Evolutionary conservation across 768 basidiomycete genomes (phyloP).

Genomic region (Tricholoma saponaceum): DNA sequence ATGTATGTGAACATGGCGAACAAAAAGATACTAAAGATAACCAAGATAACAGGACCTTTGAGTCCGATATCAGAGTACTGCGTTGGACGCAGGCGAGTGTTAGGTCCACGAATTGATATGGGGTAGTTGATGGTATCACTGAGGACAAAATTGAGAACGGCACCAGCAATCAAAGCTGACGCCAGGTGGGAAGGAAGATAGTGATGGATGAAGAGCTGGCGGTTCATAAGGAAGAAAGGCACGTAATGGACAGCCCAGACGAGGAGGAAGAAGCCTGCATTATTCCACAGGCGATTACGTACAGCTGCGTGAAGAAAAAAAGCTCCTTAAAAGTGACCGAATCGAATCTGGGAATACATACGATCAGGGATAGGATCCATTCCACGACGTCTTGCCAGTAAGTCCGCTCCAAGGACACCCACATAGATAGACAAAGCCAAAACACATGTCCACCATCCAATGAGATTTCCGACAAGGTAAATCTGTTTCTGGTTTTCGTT

Average conservation of each 20-base stretch:
- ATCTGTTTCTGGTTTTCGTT: constrained; percentile 85
- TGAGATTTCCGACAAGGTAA: constrained; percentile 91
- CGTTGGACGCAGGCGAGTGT: constrained; percentile 48
- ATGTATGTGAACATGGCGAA: constrained; percentile 70
- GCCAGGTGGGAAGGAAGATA: constrained; percentile 96
- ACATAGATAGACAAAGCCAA: constrained; percentile 83
- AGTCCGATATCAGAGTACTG: constrained; percentile 74
- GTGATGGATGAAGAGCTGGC: constrained; percentile 96
- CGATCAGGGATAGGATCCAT: constrained; percentile 84
- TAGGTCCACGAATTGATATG: constrained; percentile 70
- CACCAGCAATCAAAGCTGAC: constrained; percentile 88
- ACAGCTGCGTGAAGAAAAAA: constrained; percentile 49
- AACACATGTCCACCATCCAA: constrained; percentile 94
- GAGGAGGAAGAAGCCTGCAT: constrained; percentile 90
- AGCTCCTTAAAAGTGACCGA: neutral
- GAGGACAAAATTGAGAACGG: constrained; percentile 85
- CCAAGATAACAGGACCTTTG: constrained; percentile 66
- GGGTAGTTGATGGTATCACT: constrained; percentile 93
- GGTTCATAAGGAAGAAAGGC: constrained; percentile 97
- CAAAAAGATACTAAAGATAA: constrained; percentile 53
- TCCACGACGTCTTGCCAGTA: constrained; percentile 81
- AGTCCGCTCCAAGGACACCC: constrained; percentile 87
- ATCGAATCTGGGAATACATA: constrained; percentile 37
- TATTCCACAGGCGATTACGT: constrained; percentile 93
- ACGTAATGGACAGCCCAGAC: constrained; percentile 95